These are phyloP conservation scores for Cryphonectria japonica DNA, from an alignment of 2,329 filamentous ascomycete species.

Conservation along the genomic window DNA sequence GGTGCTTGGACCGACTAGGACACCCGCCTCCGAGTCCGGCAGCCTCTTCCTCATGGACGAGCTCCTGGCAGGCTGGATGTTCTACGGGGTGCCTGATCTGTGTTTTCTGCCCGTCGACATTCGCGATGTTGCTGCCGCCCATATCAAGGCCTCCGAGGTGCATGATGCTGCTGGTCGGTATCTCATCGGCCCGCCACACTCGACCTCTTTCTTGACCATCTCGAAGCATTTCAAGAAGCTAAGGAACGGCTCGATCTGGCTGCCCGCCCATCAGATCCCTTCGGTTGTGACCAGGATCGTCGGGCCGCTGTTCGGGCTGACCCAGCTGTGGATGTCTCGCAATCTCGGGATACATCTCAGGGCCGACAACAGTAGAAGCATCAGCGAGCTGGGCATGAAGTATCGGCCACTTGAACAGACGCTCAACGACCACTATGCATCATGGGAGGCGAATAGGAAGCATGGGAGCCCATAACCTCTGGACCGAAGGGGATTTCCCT, in stretches of 20 bases:
- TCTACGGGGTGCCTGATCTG: conserved; percentile 36
- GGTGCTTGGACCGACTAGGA: conserved; percentile 34
- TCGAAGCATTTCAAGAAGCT: conserved; percentile 22
- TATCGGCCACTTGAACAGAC: conserved; percentile 22
- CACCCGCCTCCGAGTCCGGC: conserved; percentile 33
- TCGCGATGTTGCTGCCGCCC: conserved; percentile 33
- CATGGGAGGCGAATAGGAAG: conserved; percentile 10
- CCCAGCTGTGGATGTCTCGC: conserved; percentile 24
- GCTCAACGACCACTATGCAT: conserved; percentile 22
- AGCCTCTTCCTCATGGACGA: conserved; percentile 36
- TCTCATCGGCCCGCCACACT: conserved; percentile 19
- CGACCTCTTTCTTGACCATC: conserved; percentile 22
- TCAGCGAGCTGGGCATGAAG: conserved; percentile 17
- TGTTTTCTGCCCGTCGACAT: conserved; percentile 33
- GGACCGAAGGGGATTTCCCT: too few relatives aligned
- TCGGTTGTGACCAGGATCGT: conserved; percentile 16
- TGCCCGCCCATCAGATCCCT: conserved; percentile 22
- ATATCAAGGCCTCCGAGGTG: conserved; percentile 26
- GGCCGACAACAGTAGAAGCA: conserved; percentile 24
- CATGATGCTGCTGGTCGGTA: conserved; percentile 26
- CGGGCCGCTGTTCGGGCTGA: conserved; percentile 22
- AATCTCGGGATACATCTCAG: conserved; percentile 23
- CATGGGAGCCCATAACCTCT: neutral
- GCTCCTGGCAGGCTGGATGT: conserved; percentile 33
- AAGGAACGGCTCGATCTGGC: conserved; percentile 16